These are phyloP conservation scores for Carex myosuroides DNA, from an alignment of 176 grass and related monocot species.

Conservation along the genomic window DNA sequence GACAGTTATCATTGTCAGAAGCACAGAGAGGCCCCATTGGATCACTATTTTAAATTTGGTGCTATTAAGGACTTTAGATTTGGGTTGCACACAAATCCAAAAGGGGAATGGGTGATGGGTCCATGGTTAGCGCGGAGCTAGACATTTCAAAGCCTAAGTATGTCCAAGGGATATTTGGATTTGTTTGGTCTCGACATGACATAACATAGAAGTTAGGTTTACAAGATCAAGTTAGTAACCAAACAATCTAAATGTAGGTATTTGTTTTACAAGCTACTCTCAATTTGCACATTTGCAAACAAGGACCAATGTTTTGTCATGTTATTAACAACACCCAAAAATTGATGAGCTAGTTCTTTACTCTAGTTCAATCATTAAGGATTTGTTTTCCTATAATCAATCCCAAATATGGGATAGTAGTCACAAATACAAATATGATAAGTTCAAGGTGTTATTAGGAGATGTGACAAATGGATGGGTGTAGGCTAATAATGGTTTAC, in stretches of 20 bases:
- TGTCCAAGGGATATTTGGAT: constrained; percentile 28
- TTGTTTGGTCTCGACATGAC: constrained; percentile 11
- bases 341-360: no score
- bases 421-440: not conserved
- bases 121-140: constrained; percentile 11
- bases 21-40: constrained; percentile 20
- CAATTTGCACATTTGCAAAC: no score
- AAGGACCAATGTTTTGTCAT: no score
- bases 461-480: not conserved
- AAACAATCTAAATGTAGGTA: not conserved
- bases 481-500: not conserved
- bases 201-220: constrained; percentile 29
- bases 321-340: no score
- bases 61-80: constrained; percentile 29
- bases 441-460: not conserved
- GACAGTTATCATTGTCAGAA: constrained; percentile 34
- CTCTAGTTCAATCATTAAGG: no score
- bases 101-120: constrained; percentile 27
- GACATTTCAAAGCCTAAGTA: constrained; percentile 10
- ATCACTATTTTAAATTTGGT: constrained; percentile 13
- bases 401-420: not conserved
- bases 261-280: no score
- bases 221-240: not conserved
- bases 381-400: no score
- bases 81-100: constrained; percentile 27